phyloP scores from a whole-genome alignment of 225 moss, liverwort and hornwort species.

The Pleurozium schreberi region DNA sequence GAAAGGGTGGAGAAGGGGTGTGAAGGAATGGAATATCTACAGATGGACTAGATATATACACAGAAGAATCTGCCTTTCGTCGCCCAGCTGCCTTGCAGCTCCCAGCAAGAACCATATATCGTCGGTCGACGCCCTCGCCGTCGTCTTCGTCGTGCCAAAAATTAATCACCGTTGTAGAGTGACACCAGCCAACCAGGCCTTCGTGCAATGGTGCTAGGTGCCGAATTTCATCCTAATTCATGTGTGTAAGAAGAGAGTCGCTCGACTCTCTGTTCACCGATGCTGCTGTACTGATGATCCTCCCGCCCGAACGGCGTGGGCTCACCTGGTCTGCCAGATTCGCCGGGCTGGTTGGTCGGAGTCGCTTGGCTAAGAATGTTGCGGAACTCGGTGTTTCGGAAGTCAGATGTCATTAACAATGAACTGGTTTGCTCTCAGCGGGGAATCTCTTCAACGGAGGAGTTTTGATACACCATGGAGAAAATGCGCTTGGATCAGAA shows the following conservation, averaged over 20 bases:
- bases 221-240: background rate
- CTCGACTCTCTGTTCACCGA: background rate
- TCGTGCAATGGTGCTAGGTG: slow-evolving; percentile 10
- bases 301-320: background rate
- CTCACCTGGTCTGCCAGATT: background rate
- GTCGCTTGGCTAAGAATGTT: background rate
- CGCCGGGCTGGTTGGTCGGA: background rate
- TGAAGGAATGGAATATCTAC: slow-evolving; percentile 8
- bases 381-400: slow-evolving; percentile 28
- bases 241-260: background rate
- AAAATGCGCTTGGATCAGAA: background rate
- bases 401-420: slow-evolving; percentile 23
- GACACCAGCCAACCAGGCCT: background rate
- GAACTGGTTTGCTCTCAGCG: background rate
- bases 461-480: slow-evolving; percentile 9
- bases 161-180: slow-evolving; percentile 20
- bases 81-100: slow-evolving; percentile 3
- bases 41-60: slow-evolving; percentile 23
- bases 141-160: background rate
- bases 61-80: slow-evolving; percentile 10
- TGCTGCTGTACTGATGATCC: background rate
- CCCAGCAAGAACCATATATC: background rate
- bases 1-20: too few species aligned
- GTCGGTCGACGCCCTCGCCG: background rate
- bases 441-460: slow-evolving; percentile 25